Evolutionary conservation across 2,329 filamentous ascomycete species (phyloP).

Genomic region (Amesomyces nigricolor): DNA sequence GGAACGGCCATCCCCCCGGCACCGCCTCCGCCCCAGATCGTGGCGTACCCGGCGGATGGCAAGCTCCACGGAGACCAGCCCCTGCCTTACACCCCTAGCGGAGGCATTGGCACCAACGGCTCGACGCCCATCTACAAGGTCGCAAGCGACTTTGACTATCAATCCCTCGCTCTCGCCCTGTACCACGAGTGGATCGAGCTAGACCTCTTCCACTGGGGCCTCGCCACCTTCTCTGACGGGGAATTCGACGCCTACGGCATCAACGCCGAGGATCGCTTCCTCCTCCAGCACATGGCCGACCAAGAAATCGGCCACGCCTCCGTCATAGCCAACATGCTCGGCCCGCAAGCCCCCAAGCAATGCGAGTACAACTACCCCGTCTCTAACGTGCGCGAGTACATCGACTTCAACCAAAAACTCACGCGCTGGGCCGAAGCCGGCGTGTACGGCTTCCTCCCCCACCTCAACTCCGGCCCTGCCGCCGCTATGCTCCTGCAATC

Average conservation of each 20-base stretch:
- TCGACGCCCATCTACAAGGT: slow-evolving; percentile 69
- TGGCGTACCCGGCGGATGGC: slow-evolving; percentile 67
- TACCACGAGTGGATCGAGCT: slow-evolving; percentile 85
- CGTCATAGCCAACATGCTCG: slow-evolving; percentile 71
- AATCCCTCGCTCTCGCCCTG: slow-evolving; percentile 67
- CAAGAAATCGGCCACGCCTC: slow-evolving; percentile 77
- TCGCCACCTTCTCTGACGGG: slow-evolving; percentile 60
- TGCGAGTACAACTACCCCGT: slow-evolving; percentile 81
- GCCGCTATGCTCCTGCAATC: slow-evolving; percentile 68
- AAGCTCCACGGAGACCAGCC: slow-evolving; percentile 61
- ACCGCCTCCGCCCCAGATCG: slow-evolving; percentile 56
- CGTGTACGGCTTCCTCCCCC: slow-evolving; percentile 74
- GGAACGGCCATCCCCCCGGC: slow-evolving; percentile 53
- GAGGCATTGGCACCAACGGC: slow-evolving; percentile 75
- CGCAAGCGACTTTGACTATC: slow-evolving; percentile 76
- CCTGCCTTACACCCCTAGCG: slow-evolving; percentile 65
- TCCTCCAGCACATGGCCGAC: slow-evolving; percentile 71
- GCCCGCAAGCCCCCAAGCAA: slow-evolving; percentile 61
- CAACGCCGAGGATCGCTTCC: slow-evolving; percentile 59
- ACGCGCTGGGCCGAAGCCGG: slow-evolving; percentile 75
- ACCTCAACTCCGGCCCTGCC: slow-evolving; percentile 70
- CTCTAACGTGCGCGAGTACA: slow-evolving; percentile 65
- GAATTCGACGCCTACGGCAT: slow-evolving; percentile 67
- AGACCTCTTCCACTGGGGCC: slow-evolving; percentile 72
- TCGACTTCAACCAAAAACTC: slow-evolving; percentile 83